Evolutionary conservation across 306 rosid genomes (phyloP).

Genomic region (Trichosanthes cucumerina): DNA sequence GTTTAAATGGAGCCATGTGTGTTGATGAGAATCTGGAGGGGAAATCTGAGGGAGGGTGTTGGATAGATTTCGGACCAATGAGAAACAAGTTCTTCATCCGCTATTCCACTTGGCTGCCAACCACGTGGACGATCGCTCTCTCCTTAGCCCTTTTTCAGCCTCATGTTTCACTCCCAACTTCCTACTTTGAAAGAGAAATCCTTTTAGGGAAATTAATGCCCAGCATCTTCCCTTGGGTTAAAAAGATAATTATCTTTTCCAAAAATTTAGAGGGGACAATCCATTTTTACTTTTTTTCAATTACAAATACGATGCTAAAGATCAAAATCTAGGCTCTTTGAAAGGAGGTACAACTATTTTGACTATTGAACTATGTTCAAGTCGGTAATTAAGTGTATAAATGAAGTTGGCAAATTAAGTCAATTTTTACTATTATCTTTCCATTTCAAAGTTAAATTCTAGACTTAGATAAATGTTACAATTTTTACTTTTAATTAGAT

Average conservation of each 20-base stretch:
- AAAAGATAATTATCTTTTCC: background rate
- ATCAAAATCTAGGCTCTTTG: too few relatives aligned
- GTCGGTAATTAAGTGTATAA: too few relatives aligned
- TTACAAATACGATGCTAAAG: too few relatives aligned
- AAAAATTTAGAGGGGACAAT: too few relatives aligned
- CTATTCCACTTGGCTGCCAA: conserved; percentile 16
- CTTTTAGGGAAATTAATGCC: background rate
- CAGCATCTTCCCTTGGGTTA: background rate
- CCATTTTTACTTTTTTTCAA: too few relatives aligned
- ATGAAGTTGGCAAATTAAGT: too few relatives aligned
- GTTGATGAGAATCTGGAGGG: conserved; percentile 49
- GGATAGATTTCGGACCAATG: conserved; percentile 96
- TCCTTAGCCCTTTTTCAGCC: background rate
- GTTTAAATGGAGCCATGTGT: conserved; percentile 42
- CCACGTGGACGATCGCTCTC: conserved; percentile 2
- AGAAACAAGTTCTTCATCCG: conserved; percentile 36
- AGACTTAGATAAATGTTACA: too few relatives aligned
- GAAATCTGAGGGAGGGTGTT: conserved; percentile 30
- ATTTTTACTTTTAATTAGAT: too few relatives aligned
- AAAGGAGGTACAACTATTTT: too few relatives aligned
- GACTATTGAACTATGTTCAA: too few relatives aligned
- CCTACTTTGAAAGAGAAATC: background rate
- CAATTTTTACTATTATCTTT: too few relatives aligned
- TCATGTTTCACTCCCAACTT: conserved; percentile 3
- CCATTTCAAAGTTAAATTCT: too few relatives aligned